Percentiles rank a stretch among this genome's conserved stretches.
Conservation (phyloP, 2,329 filamentous ascomycete genomes). For the Amylocarpus encephaloides region DNA sequence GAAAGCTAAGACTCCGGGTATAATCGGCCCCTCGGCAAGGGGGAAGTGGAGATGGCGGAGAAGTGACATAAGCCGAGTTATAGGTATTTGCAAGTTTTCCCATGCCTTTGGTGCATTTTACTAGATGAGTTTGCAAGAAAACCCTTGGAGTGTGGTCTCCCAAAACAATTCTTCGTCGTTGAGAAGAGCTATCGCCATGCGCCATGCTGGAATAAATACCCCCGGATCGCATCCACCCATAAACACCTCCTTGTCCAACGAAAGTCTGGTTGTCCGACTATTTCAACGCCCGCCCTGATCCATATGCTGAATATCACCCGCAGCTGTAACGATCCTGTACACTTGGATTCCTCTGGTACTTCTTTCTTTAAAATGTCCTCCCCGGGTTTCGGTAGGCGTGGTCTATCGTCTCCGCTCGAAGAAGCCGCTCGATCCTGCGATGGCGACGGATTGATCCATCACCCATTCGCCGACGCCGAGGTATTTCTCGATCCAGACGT, state of each 20-base stretch:
- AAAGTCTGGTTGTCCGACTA: not conserved
- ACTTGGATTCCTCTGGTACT: not conserved
- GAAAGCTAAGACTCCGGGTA: not conserved
- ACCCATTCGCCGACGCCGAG: conserved; percentile 94
- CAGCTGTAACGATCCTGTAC: not conserved
- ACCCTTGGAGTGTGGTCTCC: not conserved
- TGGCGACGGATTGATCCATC: conserved; percentile 93
- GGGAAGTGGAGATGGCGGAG: not conserved
- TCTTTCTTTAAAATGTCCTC: not conserved
- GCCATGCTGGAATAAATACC: not conserved
- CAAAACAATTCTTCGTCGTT: not conserved
- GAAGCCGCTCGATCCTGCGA: conserved; percentile 80
- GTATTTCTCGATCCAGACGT: conserved; percentile 88
- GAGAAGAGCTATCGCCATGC: not conserved
- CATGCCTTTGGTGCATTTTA: not conserved
- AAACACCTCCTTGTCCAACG: not conserved
- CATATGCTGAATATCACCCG: not conserved
- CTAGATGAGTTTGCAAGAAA: not conserved
- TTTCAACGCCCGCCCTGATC: too few species aligned
- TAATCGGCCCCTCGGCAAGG: conserved; percentile 1
- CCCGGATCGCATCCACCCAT: not conserved
- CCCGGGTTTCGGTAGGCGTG: not conserved
- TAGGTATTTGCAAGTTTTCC: not conserved
- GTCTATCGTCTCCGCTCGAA: conserved; percentile 79
- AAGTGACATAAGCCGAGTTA: not conserved